phyloP scores from a whole-genome alignment of 169 alveolate species.

The Plasmodium knowlesi region DNA sequence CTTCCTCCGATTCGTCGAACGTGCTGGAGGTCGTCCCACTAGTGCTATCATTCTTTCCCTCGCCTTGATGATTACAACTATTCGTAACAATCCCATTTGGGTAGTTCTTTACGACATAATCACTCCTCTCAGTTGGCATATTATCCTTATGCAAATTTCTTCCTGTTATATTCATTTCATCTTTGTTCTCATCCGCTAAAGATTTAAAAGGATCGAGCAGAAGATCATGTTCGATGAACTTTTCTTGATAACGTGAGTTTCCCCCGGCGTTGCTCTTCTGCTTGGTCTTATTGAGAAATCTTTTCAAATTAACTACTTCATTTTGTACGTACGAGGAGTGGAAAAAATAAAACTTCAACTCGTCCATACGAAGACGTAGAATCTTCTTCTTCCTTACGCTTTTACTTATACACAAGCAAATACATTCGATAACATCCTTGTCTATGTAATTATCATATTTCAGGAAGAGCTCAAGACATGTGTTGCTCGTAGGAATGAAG shows the following conservation, averaged over 20 bases:
- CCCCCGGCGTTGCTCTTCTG: neutral
- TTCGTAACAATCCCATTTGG: neutral
- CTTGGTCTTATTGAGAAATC: slow-evolving; percentile 17
- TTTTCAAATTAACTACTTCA: slow-evolving; percentile 43
- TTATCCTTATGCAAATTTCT: neutral
- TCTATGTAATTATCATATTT: slow-evolving; percentile 61
- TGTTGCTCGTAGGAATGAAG: slow-evolving; percentile 44
- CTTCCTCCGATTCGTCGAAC: neutral
- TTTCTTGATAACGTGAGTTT: slow-evolving; percentile 7
- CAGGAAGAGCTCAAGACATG: slow-evolving; percentile 53
- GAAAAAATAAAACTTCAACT: slow-evolving; percentile 13
- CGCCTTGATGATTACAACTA: neutral
- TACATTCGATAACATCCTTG: slow-evolving; percentile 48
- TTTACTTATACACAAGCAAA: slow-evolving; percentile 35
- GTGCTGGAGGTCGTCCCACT: neutral
- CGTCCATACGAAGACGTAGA: slow-evolving; percentile 17
- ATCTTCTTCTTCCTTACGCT: slow-evolving; percentile 23
- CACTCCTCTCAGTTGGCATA: neutral
- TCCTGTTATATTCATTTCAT: neutral
- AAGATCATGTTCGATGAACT: slow-evolving; percentile 53
- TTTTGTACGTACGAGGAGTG: slow-evolving; percentile 19
- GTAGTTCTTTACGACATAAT: neutral
- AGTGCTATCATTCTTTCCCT: neutral
- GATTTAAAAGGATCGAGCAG: slow-evolving; percentile 57
- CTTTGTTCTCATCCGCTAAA: slow-evolving; percentile 1